Conservation (phyloP, 768 basidiomycete genomes). For the Goffeauzyma gilvescens region DNA sequence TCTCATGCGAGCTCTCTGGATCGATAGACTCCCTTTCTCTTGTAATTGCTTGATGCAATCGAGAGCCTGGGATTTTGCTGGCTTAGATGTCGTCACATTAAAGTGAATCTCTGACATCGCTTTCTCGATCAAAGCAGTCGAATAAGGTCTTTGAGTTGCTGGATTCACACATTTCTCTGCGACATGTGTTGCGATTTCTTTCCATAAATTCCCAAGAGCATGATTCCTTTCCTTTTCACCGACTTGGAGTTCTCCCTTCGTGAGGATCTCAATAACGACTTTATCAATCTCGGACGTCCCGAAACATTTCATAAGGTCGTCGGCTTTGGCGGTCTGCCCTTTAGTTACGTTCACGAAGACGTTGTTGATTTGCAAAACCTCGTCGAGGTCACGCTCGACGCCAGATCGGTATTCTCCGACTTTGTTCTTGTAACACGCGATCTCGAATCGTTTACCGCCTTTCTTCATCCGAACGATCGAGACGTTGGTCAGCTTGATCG, state of each 20-base stretch:
- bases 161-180: constrained; percentile 95
- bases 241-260: constrained; percentile 91
- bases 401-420: constrained; percentile 90
- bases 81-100: constrained; percentile 72
- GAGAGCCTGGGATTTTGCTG: constrained; percentile 84
- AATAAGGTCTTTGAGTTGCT: constrained; percentile 65
- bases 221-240: constrained; percentile 92
- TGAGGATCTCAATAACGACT: constrained; percentile 77
- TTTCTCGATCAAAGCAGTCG: constrained; percentile 91
- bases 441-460: constrained; percentile 95
- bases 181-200: constrained; percentile 82
- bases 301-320: constrained; percentile 83
- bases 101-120: constrained; percentile 90
- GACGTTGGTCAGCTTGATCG: constrained; percentile 94
- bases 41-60: constrained; percentile 74
- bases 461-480: constrained; percentile 91
- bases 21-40: constrained; percentile 62
- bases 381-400: constrained; percentile 81
- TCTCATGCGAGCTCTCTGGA: constrained; percentile 83
- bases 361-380: constrained; percentile 87
- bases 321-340: constrained; percentile 72
- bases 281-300: constrained; percentile 51
- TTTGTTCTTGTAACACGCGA: constrained; percentile 99
- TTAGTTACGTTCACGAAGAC: constrained; percentile 94
- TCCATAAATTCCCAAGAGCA: constrained; percentile 57